Evolutionary conservation across 2,329 filamentous ascomycete genomes (phyloP), one percentile per base, ranked within the genome.

Genomic region (Rugonectria rugulosa): DNA sequence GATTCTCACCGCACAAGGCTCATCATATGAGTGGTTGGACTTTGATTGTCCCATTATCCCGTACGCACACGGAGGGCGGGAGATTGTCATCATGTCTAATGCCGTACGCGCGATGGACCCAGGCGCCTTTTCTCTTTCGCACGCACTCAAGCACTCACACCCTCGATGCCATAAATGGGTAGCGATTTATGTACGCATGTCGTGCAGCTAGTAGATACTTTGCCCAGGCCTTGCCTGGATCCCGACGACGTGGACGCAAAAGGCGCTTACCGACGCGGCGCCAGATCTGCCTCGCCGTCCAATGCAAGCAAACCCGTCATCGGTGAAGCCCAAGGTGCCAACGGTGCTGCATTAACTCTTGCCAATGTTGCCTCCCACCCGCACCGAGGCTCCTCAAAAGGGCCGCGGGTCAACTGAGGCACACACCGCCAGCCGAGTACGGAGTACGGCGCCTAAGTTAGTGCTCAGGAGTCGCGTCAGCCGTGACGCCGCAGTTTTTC

Each of bases 161-260:
- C 64, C 63, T 57, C 54, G 56, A 56, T 61, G 56, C 45, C 51
- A 61, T 52, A 54, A 37, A 46, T 57, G 36, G 36, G 36, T 23
- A 53, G 48, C 56, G 38, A 59, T 59, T 34, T 32, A 61, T 67
- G 65, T 68, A 68, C 65, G 65, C 65, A 68, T 68, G 65, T 67
- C 67, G 63, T 68, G 65, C 65, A 68, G 65, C 61, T n/a, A n/a
- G n/a, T n/a, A 59, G 59, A 57, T 46, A 37, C 55, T 55, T 65
- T 62, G 54, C 63, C 59, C 64, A 63, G 57, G 48, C 56, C 38
- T 66, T 56, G 44, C 53, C 60, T 57, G 56, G 57, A 56, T 67
- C 64, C 65, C 65, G 65, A 68, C 65, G 62, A 68, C 65, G 60
- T 68, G 65, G 65, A 62, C 63, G 44, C 63, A 57, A 50, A 53